Conservation (phyloP, 2,329 filamentous ascomycete species). For the Domatiomyces globalis region DNA sequence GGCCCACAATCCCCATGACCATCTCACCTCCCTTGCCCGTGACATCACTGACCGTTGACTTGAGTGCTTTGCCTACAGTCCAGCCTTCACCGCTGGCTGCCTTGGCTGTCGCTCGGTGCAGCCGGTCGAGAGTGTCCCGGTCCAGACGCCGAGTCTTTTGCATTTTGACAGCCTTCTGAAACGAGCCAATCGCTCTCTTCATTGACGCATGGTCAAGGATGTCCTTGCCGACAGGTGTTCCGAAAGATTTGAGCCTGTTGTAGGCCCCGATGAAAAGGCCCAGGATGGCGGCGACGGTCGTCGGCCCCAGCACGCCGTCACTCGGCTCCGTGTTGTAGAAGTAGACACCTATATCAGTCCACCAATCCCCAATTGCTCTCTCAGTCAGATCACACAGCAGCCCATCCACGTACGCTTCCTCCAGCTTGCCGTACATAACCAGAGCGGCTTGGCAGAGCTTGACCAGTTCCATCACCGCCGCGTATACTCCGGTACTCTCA, state of each 20-base stretch:
- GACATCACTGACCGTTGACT: conserved; percentile 85
- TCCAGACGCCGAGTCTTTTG: conserved; percentile 66
- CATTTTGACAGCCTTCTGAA: conserved; percentile 79
- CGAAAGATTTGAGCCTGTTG: conserved; percentile 73
- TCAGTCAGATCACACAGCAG: conserved; percentile 89
- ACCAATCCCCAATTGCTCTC: conserved; percentile 82
- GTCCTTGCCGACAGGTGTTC: conserved; percentile 76
- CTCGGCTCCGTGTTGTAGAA: conserved; percentile 85
- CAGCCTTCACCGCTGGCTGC: conserved; percentile 79
- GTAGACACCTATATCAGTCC: conserved; percentile 82
- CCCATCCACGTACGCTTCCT: conserved; percentile 81
- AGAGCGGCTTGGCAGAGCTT: conserved; percentile 83
- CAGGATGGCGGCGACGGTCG: conserved; percentile 73
- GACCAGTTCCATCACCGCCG: conserved; percentile 73
- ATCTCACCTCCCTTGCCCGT: conserved; percentile 89
- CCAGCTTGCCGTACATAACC: conserved; percentile 72
- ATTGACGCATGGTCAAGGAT: conserved; percentile 73
- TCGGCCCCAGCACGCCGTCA: conserved; percentile 83
- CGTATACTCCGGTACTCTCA: conserved; percentile 63
- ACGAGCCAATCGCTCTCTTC: conserved; percentile 71
- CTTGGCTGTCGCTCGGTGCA: conserved; percentile 77
- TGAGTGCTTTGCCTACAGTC: conserved; percentile 85
- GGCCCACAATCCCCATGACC: conserved; percentile 84
- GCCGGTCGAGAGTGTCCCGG: conserved; percentile 62
- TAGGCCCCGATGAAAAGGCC: conserved; percentile 80